Evolutionary conservation across 208 protist species (phyloP).

Genomic region (Acanthamoeba castellanii): DNA sequence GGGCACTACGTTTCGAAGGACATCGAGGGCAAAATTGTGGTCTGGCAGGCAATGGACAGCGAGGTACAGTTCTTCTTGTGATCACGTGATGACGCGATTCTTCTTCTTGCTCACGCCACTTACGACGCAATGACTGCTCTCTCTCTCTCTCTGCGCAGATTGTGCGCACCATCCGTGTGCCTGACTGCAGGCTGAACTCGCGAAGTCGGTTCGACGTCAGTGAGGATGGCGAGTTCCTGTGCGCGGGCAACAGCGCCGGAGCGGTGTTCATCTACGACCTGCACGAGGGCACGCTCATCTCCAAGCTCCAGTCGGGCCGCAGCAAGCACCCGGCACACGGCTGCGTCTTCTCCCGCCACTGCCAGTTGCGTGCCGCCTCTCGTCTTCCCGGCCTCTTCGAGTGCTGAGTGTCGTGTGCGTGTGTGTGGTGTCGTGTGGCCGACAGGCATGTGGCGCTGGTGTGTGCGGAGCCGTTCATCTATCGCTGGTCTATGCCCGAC

Average conservation of each 20-base stretch:
- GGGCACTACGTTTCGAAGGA: constrained; percentile 9
- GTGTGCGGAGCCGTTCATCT: constrained; percentile 49
- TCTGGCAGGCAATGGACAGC: constrained; percentile 5
- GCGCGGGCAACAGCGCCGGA: constrained; percentile 54
- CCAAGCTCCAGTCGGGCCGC: constrained; percentile 8
- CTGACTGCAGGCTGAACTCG: neutral
- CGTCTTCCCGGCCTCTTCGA: too few species aligned
- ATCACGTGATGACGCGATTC: too few species aligned
- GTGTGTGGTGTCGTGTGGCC: too few species aligned
- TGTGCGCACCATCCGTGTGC: constrained; percentile 43
- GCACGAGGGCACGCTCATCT: neutral
- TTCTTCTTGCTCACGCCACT: too few species aligned
- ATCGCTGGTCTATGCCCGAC: constrained; percentile 62
- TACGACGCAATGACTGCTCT: neutral
- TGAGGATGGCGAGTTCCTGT: constrained; percentile 57
- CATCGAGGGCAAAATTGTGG: constrained; percentile 62
- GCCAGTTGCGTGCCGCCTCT: neutral
- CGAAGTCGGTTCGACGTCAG: constrained; percentile 64
- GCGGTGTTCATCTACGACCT: constrained; percentile 59
- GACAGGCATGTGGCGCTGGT: constrained; percentile 50
- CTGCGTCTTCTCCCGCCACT: constrained; percentile 23
- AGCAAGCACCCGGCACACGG: neutral
- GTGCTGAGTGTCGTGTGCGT: neutral
- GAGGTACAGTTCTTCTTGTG: neutral
- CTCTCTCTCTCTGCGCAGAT: neutral